Evolutionary conservation across 164 flowering plant species (phyloP).

Genomic region (Magnolia changhungtana): DNA sequence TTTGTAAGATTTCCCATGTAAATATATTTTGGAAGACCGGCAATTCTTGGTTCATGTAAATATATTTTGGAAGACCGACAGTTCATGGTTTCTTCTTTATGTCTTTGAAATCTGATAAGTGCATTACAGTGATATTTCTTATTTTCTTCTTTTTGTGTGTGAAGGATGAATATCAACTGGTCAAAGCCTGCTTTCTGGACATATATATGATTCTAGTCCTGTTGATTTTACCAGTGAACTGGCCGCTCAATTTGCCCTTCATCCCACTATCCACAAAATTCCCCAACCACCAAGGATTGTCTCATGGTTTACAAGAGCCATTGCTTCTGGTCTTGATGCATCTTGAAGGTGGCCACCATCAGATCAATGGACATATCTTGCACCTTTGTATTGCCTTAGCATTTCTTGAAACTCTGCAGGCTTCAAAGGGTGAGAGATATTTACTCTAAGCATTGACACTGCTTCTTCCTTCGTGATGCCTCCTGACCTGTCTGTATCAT

Average conservation of each 20-base stretch:
- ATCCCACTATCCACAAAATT: constrained; percentile 57
- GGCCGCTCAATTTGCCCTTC: constrained; percentile 67
- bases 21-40: not conserved
- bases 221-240: constrained; percentile 85
- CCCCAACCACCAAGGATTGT: constrained; percentile 62
- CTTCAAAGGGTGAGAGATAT: too few species aligned
- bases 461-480: too few species aligned
- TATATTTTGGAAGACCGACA: too few species aligned
- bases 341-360: too few species aligned
- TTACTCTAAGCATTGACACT: too few species aligned
- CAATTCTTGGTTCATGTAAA: too few species aligned
- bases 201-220: constrained; percentile 84
- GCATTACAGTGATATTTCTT: not conserved
- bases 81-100: not conserved
- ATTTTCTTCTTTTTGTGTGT: constrained; percentile 11
- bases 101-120: not conserved
- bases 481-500: too few species aligned
- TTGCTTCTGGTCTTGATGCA: constrained; percentile 27
- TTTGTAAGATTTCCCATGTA: too few species aligned
- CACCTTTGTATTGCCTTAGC: too few species aligned
- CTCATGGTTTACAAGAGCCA: constrained; percentile 63
- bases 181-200: constrained; percentile 72
- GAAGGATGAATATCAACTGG: constrained; percentile 67
- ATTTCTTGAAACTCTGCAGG: too few species aligned
- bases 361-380: too few species aligned